Conservation (phyloP, 371 early-diverging fungal genomes). For the Mucor circinelloides region DNA sequence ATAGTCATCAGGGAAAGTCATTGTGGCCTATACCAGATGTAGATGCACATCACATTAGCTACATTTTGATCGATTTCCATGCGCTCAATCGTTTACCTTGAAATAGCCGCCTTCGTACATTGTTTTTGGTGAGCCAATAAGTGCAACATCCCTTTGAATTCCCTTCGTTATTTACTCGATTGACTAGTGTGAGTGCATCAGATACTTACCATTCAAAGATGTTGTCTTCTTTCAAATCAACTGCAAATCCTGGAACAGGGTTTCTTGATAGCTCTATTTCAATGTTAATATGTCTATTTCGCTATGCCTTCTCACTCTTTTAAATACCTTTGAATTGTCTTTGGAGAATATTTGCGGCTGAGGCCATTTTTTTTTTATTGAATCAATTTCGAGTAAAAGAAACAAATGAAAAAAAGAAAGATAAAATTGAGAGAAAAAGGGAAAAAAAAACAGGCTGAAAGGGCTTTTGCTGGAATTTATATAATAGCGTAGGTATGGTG, state of each 20-base stretch:
- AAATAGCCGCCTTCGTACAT: constrained; percentile 91
- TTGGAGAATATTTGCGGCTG: constrained; percentile 57
- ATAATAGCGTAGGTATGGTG: background rate
- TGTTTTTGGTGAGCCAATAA: constrained; percentile 85
- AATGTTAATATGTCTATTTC: background rate
- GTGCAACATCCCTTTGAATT: constrained; percentile 71
- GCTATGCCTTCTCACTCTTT: background rate
- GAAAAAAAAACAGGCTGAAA: background rate
- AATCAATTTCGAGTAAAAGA: background rate
- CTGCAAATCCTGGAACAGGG: constrained; percentile 77
- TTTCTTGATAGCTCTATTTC: constrained; percentile 52
- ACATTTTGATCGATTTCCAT: background rate
- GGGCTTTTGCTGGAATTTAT: background rate
- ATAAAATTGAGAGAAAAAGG: background rate
- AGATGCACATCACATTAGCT: background rate
- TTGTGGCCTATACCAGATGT: constrained; percentile 46
- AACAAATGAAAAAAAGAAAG: too few species aligned
- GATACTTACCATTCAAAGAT: constrained; percentile 55
- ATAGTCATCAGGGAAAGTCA: constrained; percentile 60
- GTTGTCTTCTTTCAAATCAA: constrained; percentile 67
- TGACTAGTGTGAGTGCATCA: too few species aligned
- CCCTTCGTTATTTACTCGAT: background rate
- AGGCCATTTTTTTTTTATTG: constrained; percentile 24
- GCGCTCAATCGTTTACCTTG: constrained; percentile 57
- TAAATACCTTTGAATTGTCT: constrained; percentile 57